A percentile compares a stretch with the other conserved stretches of the same genome.
These are phyloP conservation scores for Letharia columbiana DNA, from an alignment of 495 filamentous ascomycete genomes.

Conservation along the genomic window DNA sequence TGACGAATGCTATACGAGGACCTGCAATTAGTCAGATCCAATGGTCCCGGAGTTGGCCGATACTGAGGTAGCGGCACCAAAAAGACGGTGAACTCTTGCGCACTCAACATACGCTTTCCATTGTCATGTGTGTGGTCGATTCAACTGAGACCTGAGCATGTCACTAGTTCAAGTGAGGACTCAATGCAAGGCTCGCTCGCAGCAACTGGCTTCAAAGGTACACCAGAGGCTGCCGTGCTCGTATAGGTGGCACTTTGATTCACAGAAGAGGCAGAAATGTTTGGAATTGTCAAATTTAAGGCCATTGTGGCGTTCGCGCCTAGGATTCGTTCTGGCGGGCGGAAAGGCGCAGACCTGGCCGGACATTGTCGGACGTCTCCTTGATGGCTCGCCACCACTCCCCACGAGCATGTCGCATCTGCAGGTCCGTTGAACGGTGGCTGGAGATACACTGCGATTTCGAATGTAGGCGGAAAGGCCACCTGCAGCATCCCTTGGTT, in stretches of 20 bases:
- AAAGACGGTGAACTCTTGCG: background rate
- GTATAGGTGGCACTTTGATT: background rate
- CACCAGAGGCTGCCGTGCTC: background rate
- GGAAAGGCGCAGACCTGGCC: background rate
- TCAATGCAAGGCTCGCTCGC: background rate
- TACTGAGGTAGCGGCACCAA: background rate
- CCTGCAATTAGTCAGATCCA: background rate
- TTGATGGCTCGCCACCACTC: slow-evolving; percentile 7
- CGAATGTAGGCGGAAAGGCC: background rate
- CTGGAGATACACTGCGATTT: slow-evolving; percentile 9
- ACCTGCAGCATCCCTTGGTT: background rate
- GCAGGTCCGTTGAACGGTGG: slow-evolving; percentile 6
- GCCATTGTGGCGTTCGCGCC: background rate
- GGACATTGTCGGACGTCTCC: slow-evolving; percentile 9
- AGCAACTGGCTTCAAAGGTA: background rate
- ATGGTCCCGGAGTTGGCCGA: background rate
- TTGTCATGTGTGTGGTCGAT: background rate
- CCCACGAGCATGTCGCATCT: slow-evolving; percentile 4
- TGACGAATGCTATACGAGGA: background rate
- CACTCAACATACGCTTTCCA: background rate
- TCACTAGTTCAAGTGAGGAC: background rate
- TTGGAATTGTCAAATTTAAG: background rate
- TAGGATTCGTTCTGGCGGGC: slow-evolving; percentile 9
- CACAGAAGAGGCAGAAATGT: background rate
- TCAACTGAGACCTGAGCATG: background rate